These are phyloP conservation scores for Fusarium agapanthi DNA, from an alignment of 2,329 filamentous ascomycete species.

Conservation along the genomic window DNA sequence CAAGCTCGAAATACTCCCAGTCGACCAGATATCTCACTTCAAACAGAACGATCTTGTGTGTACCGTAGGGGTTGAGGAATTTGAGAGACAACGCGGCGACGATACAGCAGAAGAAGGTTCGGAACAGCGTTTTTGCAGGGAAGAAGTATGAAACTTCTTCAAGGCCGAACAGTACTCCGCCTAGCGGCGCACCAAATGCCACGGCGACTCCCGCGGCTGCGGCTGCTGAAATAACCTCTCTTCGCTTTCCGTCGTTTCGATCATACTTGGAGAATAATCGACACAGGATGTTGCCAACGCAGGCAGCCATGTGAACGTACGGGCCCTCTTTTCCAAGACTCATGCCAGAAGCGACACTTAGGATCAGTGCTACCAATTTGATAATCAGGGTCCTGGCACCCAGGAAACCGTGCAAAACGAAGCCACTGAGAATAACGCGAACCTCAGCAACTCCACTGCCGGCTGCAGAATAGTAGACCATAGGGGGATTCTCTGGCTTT, in stretches of 20 bases:
- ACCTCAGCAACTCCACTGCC: slow-evolving; percentile 97
- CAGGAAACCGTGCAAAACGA: slow-evolving; percentile 94
- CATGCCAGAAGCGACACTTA: slow-evolving; percentile 91
- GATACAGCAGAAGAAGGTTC: slow-evolving; percentile 98
- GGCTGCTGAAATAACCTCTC: slow-evolving; percentile 92
- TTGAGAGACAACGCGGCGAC: slow-evolving; percentile 90
- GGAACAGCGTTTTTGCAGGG: slow-evolving; percentile 94
- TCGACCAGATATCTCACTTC: slow-evolving; percentile 90
- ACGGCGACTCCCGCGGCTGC: slow-evolving; percentile 93
- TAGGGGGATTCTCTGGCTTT: slow-evolving; percentile 64
- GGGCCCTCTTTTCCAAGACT: slow-evolving; percentile 95
- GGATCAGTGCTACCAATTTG: slow-evolving; percentile 83
- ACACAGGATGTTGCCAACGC: slow-evolving; percentile 93
- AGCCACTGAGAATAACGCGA: slow-evolving; percentile 96
- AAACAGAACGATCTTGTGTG: slow-evolving; percentile 95
- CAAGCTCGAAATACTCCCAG: slow-evolving; percentile 93
- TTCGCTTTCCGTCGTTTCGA: slow-evolving; percentile 89
- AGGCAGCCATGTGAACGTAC: slow-evolving; percentile 96
- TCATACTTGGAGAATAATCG: slow-evolving; percentile 96
- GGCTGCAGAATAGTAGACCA: slow-evolving; percentile 95
- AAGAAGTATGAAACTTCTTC: slow-evolving; percentile 99
- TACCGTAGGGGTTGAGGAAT: slow-evolving; percentile 95
- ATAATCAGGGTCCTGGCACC: slow-evolving; percentile 86
- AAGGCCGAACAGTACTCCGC: slow-evolving; percentile 89
- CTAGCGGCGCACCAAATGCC: slow-evolving; percentile 87